phyloP scores from a whole-genome alignment of 257 asterid genomes.

The Forsythia viridissima region DNA sequence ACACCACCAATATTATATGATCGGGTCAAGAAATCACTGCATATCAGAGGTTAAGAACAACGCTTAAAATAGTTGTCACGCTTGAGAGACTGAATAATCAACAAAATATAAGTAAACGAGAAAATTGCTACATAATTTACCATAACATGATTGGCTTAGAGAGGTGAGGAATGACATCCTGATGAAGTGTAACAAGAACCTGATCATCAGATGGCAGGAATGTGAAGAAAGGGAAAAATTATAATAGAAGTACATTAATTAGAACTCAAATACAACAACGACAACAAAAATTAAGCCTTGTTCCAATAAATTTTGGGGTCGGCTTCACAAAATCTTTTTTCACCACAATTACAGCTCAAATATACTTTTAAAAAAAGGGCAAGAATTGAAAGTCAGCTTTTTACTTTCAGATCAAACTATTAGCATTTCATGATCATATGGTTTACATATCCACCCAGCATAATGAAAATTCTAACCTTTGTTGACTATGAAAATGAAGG shows the following conservation, averaged over 20 bases:
- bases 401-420: slow-evolving; percentile 2
- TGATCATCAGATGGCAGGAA: slow-evolving; percentile 32
- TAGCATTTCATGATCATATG: neutral
- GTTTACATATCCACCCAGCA: neutral
- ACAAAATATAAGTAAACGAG: slow-evolving; percentile 15
- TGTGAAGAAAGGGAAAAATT: slow-evolving; percentile 3
- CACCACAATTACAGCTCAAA: neutral
- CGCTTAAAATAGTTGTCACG: slow-evolving; percentile 2
- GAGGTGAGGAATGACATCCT: slow-evolving; percentile 71
- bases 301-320: neutral
- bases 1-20: slow-evolving; percentile 97
- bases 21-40: slow-evolving; percentile 94
- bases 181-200: slow-evolving; percentile 86
- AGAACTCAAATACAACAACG: neutral
- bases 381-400: neutral
- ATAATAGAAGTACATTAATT: slow-evolving; percentile 4
- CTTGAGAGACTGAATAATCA: slow-evolving; percentile 19
- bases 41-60: slow-evolving; percentile 18
- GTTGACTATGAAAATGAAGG: neutral
- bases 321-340: neutral
- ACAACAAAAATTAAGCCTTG: neutral
- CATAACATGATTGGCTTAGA: slow-evolving; percentile 86
- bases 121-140: slow-evolving; percentile 38
- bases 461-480: neutral
- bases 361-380: neutral